These are phyloP conservation scores for Penicillium riverlandense DNA, from an alignment of 495 filamentous ascomycete genomes.

Conservation along the genomic window DNA sequence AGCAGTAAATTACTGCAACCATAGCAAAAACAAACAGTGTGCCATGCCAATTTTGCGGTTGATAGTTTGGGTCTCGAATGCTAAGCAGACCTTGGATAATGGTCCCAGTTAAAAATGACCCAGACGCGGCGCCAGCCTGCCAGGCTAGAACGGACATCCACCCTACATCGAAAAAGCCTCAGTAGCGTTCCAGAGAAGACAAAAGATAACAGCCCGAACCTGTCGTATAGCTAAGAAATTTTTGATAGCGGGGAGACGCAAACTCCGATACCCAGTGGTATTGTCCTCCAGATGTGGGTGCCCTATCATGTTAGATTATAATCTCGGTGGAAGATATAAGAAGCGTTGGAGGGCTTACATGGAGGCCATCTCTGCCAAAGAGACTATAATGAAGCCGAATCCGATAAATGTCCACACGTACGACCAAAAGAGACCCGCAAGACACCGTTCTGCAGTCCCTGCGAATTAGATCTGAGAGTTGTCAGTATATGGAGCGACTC, in stretches of 20 bases:
- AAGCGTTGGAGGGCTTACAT: slow-evolving; percentile 13
- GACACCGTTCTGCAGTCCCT: slow-evolving; percentile 11
- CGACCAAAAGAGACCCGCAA: slow-evolving; percentile 24
- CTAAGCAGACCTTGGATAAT: slow-evolving; percentile 39
- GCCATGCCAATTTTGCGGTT: slow-evolving; percentile 30
- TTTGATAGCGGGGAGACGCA: slow-evolving; percentile 29
- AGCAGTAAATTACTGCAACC: slow-evolving; percentile 27
- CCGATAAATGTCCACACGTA: slow-evolving; percentile 29
- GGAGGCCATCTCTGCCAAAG: slow-evolving; percentile 34
- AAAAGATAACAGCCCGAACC: slow-evolving; percentile 9
- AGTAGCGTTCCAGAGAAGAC: background rate
- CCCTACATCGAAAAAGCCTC: slow-evolving; percentile 7
- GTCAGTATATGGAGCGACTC: no score
- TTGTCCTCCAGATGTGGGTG: slow-evolving; percentile 29
- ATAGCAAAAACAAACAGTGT: slow-evolving; percentile 39
- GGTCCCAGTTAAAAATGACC: slow-evolving; percentile 34
- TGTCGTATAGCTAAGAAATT: slow-evolving; percentile 38
- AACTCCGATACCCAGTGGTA: slow-evolving; percentile 48
- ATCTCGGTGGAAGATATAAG: no score
- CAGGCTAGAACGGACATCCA: slow-evolving; percentile 40
- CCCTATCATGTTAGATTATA: slow-evolving; percentile 12
- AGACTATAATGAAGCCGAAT: slow-evolving; percentile 24
- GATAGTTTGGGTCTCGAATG: slow-evolving; percentile 28
- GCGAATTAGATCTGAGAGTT: slow-evolving; percentile 5
- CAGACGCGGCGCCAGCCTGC: slow-evolving; percentile 32